Conservation (phyloP, 1,284 basidiomycete species). For the Schizopora paradoxa region DNA sequence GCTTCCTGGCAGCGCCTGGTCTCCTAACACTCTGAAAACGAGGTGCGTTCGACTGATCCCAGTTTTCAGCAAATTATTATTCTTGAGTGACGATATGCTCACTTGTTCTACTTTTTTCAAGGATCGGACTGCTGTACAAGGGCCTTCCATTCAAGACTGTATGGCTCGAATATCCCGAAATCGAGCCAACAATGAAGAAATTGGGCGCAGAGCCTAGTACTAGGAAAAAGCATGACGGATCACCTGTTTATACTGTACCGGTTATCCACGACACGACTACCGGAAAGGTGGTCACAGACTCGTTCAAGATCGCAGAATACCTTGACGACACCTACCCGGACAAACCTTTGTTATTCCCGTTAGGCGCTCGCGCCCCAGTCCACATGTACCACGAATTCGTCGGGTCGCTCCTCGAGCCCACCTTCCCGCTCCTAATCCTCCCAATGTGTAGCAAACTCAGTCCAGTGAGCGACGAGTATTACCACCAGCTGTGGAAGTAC, state of each 20-base stretch:
- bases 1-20: slow-evolving; percentile 14
- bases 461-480: slow-evolving; percentile 33
- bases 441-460: too few species aligned
- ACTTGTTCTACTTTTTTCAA: background rate
- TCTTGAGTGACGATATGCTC: background rate
- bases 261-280: slow-evolving; percentile 18
- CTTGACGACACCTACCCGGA: slow-evolving; percentile 20
- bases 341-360: slow-evolving; percentile 11
- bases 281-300: slow-evolving; percentile 18
- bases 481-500: slow-evolving; percentile 31
- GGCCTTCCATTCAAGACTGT: slow-evolving; percentile 19
- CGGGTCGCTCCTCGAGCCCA: too few species aligned
- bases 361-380: too few species aligned
- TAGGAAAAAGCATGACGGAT: slow-evolving; percentile 7
- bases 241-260: slow-evolving; percentile 15
- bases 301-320: slow-evolving; percentile 19
- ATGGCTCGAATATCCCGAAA: slow-evolving; percentile 21
- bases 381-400: too few species aligned
- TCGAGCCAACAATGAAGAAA: slow-evolving; percentile 17
- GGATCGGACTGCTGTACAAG: slow-evolving; percentile 13
- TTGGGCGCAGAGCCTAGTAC: slow-evolving; percentile 18
- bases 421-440: too few species aligned
- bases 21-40: slow-evolving; percentile 20
- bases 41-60: slow-evolving; percentile 3
- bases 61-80: background rate